Evolutionary conservation across 352 stramenopile genomes (phyloP).

Genomic region (Phytopythium delawarense): DNA sequence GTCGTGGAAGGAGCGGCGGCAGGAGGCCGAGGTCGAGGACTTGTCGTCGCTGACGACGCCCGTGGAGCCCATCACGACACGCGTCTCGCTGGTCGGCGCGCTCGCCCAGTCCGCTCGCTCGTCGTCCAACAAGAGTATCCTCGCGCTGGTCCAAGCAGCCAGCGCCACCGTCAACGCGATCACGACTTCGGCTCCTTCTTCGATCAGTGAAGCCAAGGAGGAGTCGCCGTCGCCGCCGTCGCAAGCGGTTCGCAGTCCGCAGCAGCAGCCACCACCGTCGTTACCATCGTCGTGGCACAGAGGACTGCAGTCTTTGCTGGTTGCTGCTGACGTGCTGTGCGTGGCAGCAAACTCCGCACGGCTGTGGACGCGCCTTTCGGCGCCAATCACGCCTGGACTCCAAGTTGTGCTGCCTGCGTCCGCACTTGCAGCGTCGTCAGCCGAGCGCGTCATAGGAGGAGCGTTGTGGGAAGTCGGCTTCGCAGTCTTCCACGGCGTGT

Average conservation of each 20-base stretch:
- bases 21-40: slow-evolving; percentile 14
- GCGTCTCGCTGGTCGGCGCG: background rate
- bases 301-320: background rate
- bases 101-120: slow-evolving; percentile 2
- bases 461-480: slow-evolving; percentile 1
- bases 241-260: background rate
- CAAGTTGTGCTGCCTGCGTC: background rate
- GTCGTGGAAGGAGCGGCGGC: slow-evolving; percentile 19
- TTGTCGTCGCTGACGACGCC: slow-evolving; percentile 4
- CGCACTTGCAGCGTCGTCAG: background rate
- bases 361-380: background rate
- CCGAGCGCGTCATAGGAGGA: background rate
- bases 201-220: slow-evolving; percentile 4
- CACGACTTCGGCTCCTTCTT: background rate
- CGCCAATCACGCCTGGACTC: background rate
- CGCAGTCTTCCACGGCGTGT: background rate
- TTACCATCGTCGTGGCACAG: background rate
- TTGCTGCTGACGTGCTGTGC: background rate
- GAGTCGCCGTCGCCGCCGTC: background rate
- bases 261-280: background rate
- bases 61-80: slow-evolving; percentile 1
- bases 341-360: background rate
- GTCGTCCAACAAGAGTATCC: slow-evolving; percentile 3
- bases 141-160: slow-evolving; percentile 2
- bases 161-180: slow-evolving; percentile 7